Base-by-base conservation (phyloP, 176 grass and related monocot genomes). In the Miscanthus lutarioriparius region DNA sequence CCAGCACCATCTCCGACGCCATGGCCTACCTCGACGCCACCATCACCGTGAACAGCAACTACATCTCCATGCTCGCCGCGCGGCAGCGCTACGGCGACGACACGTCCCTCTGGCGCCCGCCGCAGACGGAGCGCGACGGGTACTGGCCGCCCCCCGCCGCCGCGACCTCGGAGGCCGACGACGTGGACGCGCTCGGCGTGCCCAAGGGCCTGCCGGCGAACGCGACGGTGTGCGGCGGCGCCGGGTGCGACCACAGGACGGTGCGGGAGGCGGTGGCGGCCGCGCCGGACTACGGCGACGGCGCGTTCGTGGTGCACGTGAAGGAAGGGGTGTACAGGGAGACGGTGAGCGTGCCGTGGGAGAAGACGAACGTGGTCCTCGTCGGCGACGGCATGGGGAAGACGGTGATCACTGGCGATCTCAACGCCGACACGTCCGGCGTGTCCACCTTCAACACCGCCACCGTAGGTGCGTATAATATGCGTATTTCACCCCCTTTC, bases 361-460 rank as follows among this genome's bases (percentile, higher is more conserved):
- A 92, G 77, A 98, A 98, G 87, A 91, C 93, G 19, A 94, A 98
- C 64, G 22, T 98, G 53, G 89, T 95, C 17, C 67, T 96, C 10
- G 59, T 93, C 0, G 93, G 96, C 22, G 93, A 98, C 32, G 96
- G 96, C 28, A 96, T 98, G 89, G 96, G 93, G 7, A 61, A 54
- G 48, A 96, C 93, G 23, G 86, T 98, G 41, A 94, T 98, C 79
- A 96, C 96, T 3, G 93, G 91, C 27, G 77, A 91, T 32, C 91
- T 95, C 77, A 98, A 87, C 73, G 96, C 89, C 64, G 91, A 87
- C 36, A 94, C 74, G 17, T 7, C 87, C 54, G 96, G 96, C 12
- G 51, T 98, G 59, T 92, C 93, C 74, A 98, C 96, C n/a, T 96
- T 95, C 84, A 92, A 90, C 77, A 88, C 93, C 2, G 91, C 93